These are phyloP conservation scores for Yamadazyma mexicana DNA, from an alignment of 1,139 yeast genomes.

Conservation along the genomic window DNA sequence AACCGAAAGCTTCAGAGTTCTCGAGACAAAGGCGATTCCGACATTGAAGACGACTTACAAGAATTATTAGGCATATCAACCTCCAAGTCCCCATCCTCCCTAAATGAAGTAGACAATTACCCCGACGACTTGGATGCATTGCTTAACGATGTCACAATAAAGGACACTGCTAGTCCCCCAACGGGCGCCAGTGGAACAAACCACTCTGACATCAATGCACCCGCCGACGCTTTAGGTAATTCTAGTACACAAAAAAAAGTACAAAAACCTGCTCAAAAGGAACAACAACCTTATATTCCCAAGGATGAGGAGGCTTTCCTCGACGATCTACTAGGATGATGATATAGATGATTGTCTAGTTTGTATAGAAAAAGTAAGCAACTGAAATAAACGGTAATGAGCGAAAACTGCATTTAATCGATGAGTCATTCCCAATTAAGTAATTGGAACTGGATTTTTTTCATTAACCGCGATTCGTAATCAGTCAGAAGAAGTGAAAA, in stretches of 20 bases:
- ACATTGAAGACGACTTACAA: slow-evolving; percentile 19
- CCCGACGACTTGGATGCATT: slow-evolving; percentile 3
- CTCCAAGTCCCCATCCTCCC: no score
- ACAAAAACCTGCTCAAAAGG: not conserved
- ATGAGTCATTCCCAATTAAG: slow-evolving; percentile 33
- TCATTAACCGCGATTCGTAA: slow-evolving; percentile 43
- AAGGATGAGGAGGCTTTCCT: slow-evolving; percentile 18
- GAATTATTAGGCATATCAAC: no score
- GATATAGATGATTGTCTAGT: no score
- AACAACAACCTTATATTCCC: not conserved
- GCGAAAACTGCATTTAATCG: slow-evolving; percentile 1
- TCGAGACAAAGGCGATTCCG: slow-evolving; percentile 6
- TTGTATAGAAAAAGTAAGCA: no score
- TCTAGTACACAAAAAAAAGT: not conserved
- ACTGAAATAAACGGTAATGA: no score
- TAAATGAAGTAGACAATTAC: not conserved
- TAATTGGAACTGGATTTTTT: slow-evolving; percentile 19
- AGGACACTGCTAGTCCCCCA: not conserved
- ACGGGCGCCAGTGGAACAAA: not conserved
- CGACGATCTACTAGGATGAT: slow-evolving; percentile 20
- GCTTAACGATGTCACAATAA: not conserved
- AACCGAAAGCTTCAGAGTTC: slow-evolving; percentile 22
- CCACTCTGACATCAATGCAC: not conserved
- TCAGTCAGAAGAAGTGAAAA: slow-evolving; percentile 17
- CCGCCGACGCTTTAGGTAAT: no score